Evolutionary conservation across 2,329 filamentous ascomycete species (phyloP), one percentile per base, ranked within the genome.

Genomic region (Stromatinia cepivora): DNA sequence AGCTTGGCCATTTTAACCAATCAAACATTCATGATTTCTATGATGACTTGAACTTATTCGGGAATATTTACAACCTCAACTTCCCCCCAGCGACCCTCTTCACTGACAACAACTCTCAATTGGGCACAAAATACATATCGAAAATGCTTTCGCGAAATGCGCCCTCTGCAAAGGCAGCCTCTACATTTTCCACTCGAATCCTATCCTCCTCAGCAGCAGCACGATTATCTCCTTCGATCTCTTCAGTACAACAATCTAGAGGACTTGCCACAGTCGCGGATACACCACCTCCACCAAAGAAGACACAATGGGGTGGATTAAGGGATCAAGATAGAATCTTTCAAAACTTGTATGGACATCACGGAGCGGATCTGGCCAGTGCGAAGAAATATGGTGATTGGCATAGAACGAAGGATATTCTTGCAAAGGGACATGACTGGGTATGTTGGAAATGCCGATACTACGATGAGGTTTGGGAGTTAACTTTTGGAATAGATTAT

Each of bases 401-500:
- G 95, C 89, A 99, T 85, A 97, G 96, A 87, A 99, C 95, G 69
- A 99, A 99, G 87, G 95, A 99, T 81, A 99, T 99, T 70, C 82
- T 99, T 70, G 83, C 93, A 76, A 99, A 99, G 86, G 95, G 95
- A 69, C 92, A 99, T 82, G 94, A 99, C 78, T 99, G 95, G 90
- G 87, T 89, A 81, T 75, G 78, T 72, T 53, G 59, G 54, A 54
- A n/a, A 52, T 31, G 25, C 10, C 39, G 36, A 48, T 62, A 34
- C 22, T 61, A 54, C 42, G 61, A 68, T 57, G n/a, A 31, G 36
- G 66, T 28, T 68, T 10, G 25, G 22, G 34, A 46, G 56, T 72
- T 78, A 70, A 78, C 69, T 69, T 64, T 66, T 68, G 42, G 22
- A 54, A 67, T 75, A 89, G 92, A 96, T 99, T 81, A 98, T 99